phyloP scores from a whole-genome alignment of 176 grass and related monocot genomes.

The Carex kokanica region DNA sequence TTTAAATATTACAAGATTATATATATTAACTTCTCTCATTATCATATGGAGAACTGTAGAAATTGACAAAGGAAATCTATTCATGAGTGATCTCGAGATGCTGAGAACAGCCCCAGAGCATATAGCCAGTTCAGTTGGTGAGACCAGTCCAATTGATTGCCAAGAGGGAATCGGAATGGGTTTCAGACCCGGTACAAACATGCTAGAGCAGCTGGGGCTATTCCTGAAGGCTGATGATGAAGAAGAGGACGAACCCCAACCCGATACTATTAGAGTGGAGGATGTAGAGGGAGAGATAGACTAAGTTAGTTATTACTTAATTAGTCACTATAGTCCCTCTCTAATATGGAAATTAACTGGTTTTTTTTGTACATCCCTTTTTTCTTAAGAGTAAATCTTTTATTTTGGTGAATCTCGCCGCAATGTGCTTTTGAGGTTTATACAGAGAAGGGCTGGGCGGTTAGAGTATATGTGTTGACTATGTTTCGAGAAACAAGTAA shows the following conservation, averaged over 20 bases:
- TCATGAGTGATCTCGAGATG: slow-evolving; percentile 90
- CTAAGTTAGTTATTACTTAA: slow-evolving; percentile 26
- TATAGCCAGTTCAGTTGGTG: slow-evolving; percentile 58
- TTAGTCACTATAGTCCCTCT: background rate
- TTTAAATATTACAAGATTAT: background rate
- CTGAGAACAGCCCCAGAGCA: slow-evolving; percentile 66
- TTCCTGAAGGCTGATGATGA: slow-evolving; percentile 90
- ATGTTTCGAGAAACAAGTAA: background rate
- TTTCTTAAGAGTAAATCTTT: slow-evolving; percentile 10
- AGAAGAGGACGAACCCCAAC: slow-evolving; percentile 68
- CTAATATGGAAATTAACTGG: slow-evolving; percentile 27
- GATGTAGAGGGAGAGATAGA: slow-evolving; percentile 95
- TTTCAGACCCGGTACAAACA: slow-evolving; percentile 75
- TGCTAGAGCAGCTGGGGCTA: slow-evolving; percentile 73
- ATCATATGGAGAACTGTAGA: slow-evolving; percentile 98
- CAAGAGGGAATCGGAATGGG: slow-evolving; percentile 50
- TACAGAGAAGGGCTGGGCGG: slow-evolving; percentile 12
- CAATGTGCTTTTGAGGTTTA: slow-evolving; percentile 9
- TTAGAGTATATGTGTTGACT: background rate
- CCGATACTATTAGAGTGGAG: slow-evolving; percentile 27
- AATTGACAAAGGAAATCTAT: slow-evolving; percentile 75
- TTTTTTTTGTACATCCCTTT: slow-evolving; percentile 18
- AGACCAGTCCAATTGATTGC: slow-evolving; percentile 51
- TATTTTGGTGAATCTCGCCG: slow-evolving; percentile 8
- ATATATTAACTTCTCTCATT: slow-evolving; percentile 6